Base-by-base conservation (phyloP, 2,329 filamentous ascomycete species). In the Monilinia fructigena region DNA sequence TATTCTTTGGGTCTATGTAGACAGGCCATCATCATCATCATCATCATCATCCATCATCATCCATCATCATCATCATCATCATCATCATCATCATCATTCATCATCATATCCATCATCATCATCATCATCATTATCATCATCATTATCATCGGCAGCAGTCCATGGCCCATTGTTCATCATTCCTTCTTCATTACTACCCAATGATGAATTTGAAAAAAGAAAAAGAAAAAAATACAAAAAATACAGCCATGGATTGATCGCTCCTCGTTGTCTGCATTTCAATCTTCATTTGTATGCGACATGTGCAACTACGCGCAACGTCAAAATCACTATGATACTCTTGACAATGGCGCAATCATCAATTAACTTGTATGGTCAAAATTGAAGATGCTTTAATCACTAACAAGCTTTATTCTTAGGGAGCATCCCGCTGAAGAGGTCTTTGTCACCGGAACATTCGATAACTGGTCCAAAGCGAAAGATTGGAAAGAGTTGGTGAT, bases 371-470 rank as follows among this genome's bases (percentile, higher is more conserved):
- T 23, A 4, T 20, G n/a, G 7, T 48, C 20, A 38, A 38, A 53
- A 16, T 45, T 60, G 31, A 28, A n/a, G 4, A 16, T 23, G 6
- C 31, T 31, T 52, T 38, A 26, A 26, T 26, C 7, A 56, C 64
- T 66, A 23, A 66, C 56, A 55, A 52, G 11, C 4, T 6, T 40
- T 11, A 6, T 54, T 48, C 26, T 72, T 80, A 97, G 94, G 94
- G 87, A 89, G 76, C 89, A 95, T 78, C 82, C 87, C 74, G 93
- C 88, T 74, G 92, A 91, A 77, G 85, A 88, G 72, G 94, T 98
- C 78, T 94, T 90, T 79, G 95, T 98, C 74, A 98, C 94, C 52
- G 95, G 95, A 77, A 94, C 91, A 70, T 98, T 98, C 77, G 94
- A 98, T 80, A 85, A 92, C 81, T 99, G 95, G 95, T 85, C 85